Base-by-base conservation (phyloP, 1,284 basidiomycete species). In the Malassezia sp. region DNA sequence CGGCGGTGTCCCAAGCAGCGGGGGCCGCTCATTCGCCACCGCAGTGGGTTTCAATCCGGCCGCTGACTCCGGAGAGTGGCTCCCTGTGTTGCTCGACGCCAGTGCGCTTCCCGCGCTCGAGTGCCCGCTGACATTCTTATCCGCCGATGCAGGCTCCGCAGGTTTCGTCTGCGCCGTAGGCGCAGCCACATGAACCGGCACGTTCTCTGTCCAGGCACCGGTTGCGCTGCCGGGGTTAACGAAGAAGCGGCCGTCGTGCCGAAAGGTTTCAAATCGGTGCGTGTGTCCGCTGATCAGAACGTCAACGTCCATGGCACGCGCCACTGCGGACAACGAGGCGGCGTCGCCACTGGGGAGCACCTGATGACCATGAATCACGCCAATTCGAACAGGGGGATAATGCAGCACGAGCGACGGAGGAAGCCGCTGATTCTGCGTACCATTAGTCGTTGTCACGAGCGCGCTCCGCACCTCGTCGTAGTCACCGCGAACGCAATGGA, bases 141-240 rank as follows among this genome's bases (percentile, higher is more conserved):
- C n/a, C n/a, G n/a, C n/a, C n/a, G n/a, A n/a, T n/a, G n/a, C n/a
- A n/a, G n/a, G n/a, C n/a, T n/a, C n/a, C n/a, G n/a, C n/a, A n/a
- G n/a, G n/a, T n/a, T n/a, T n/a, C n/a, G n/a, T n/a, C n/a, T n/a
- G n/a, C n/a, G n/a, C n/a, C n/a, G n/a, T n/a, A n/a, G n/a, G n/a
- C n/a, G n/a, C n/a, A n/a, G n/a, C n/a, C n/a, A n/a, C n/a, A n/a
- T n/a, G n/a, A n/a, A n/a, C n/a, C n/a, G 21, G 79, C 79, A 30
- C 83, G 80, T 45, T 55, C 54, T 53, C 56, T 49, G 4, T 57
- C 88, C 88, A 96, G 12, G 91, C 89, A 31, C 90, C 90, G 0
- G 87, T 91, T 1, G 88, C 90, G 12, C 84, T 88, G 1, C 91
- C 91, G 0, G 91, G 91, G 71, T 96, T 95, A 39, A 96, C 80